A percentile compares a stretch with the other conserved stretches of the same genome.
Conservation (phyloP, 2,329 filamentous ascomycete species). For the Cercospora brassicicola region DNA sequence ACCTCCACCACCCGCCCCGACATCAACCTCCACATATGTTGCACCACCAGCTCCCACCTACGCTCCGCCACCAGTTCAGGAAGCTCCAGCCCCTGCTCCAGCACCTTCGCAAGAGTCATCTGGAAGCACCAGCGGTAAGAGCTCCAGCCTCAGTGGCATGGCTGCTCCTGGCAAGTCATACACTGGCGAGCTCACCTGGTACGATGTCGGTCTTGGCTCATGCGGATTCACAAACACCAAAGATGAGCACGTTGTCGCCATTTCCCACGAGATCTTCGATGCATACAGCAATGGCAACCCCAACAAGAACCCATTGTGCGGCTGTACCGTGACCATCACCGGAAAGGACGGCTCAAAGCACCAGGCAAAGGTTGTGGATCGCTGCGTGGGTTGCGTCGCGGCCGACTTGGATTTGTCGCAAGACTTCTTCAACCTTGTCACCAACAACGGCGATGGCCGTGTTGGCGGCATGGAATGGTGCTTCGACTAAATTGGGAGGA, state of each 20-base stretch:
- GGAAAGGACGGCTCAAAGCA: constrained; percentile 58
- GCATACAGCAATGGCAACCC: constrained; percentile 41
- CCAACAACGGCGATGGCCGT: constrained; percentile 42
- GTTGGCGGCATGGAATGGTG: constrained; percentile 46
- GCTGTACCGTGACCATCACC: constrained; percentile 64
- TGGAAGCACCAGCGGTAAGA: constrained; percentile 13
- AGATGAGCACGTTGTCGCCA: constrained; percentile 65
- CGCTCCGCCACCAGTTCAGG: constrained; percentile 21
- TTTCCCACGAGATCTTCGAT: constrained; percentile 66
- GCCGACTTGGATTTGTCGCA: constrained; percentile 61
- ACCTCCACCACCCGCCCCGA: constrained; percentile 18
- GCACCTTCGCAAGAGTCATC: constrained; percentile 11
- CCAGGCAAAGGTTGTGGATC: constrained; percentile 66
- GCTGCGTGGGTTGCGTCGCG: constrained; percentile 67
- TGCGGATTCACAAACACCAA: constrained; percentile 65
- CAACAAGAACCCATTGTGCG: constrained; percentile 71
- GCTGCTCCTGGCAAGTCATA: constrained; percentile 42
- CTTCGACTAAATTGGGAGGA: constrained; percentile 33
- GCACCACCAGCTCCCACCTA: constrained; percentile 28
- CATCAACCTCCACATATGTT: constrained; percentile 27
- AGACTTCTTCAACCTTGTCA: constrained; percentile 42
- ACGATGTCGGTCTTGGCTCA: constrained; percentile 65
- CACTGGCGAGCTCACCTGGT: constrained; percentile 73
- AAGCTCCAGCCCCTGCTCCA: constrained; percentile 21
- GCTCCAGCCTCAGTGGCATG: constrained; percentile 23